Base-by-base conservation (phyloP, 2,329 filamentous ascomycete genomes). In the Apiospora rasikravindrae region DNA sequence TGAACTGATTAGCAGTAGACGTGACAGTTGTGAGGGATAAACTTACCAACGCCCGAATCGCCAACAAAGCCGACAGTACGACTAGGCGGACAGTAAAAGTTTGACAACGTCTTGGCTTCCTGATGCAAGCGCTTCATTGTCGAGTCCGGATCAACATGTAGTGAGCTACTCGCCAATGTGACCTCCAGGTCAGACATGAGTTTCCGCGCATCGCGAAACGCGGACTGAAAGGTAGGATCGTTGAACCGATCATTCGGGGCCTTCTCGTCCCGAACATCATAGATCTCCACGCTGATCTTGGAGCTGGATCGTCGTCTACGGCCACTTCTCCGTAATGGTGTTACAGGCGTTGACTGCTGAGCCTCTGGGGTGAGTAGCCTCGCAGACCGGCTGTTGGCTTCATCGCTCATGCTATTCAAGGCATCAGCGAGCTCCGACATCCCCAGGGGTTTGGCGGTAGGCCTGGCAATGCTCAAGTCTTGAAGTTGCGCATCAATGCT, bases 71-170 rank as follows among this genome's bases (percentile, higher is more conserved):
- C 66, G 14, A 67, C 66, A 26, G 66, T 67, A 4, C 66, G 66
- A 19, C 66, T 67, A 11, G 66, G 66, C 4, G 66, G 40, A 2
- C 66, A 67, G 6, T 67, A 40, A 19, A 67, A 67, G 5, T 16
- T 44, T 6, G 66, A 45, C 19, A 67, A 45, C n/a, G 3, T 44
- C n/a, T 19, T 22, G 1, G 66, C 66, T 67, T 45, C 44, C 13
- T 29, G 66, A 47, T 67, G 44, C 24, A 67, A 33, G 22, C 44
- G n/a, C 40, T 67, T 67, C 68, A 87, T 83, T 0, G 78, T 82
- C 0, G 85, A 86, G 24, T 82, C 82, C 0, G 79, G 76, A 4
- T 84, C 82, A 13, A 73, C 72, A 68, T 83, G 80, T 4, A 86
- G 37, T 0, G 75, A 73, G 0, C 81, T 81, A 53, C 79, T 82